Evolutionary conservation across 176 grass and related monocot species (phyloP).

Genomic region (Elymus sibiricus): DNA sequence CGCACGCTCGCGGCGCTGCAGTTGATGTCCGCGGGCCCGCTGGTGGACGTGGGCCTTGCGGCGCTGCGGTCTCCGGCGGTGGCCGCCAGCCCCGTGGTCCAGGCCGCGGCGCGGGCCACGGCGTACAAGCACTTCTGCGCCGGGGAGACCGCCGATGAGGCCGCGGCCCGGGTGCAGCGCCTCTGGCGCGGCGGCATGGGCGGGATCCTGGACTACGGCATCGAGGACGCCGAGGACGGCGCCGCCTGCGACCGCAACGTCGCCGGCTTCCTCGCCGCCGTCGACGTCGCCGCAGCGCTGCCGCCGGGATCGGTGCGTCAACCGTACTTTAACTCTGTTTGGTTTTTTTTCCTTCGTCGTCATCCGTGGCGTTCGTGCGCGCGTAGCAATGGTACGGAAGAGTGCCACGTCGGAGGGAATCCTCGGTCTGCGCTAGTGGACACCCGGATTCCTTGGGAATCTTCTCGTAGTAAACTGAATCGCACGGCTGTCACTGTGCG

Average conservation of each 20-base stretch:
- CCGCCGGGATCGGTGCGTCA: slow-evolving; percentile 61
- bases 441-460: slow-evolving; percentile 59
- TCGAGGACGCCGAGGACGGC: slow-evolving; percentile 85
- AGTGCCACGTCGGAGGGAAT: slow-evolving; percentile 41
- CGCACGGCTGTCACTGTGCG: slow-evolving; percentile 35
- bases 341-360: not conserved
- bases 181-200: slow-evolving; percentile 58
- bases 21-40: slow-evolving; percentile 51
- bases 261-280: slow-evolving; percentile 51
- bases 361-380: not conserved
- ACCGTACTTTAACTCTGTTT: not conserved
- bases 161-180: slow-evolving; percentile 35
- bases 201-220: slow-evolving; percentile 80
- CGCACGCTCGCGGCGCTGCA: slow-evolving; percentile 61
- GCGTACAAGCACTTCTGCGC: slow-evolving; percentile 74
- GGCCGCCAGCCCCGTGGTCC: slow-evolving; percentile 32
- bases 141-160: slow-evolving; percentile 70
- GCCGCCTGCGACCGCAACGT: slow-evolving; percentile 63
- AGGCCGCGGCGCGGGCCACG: slow-evolving; percentile 51
- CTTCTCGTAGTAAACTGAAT: slow-evolving; percentile 35
- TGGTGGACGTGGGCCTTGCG: slow-evolving; percentile 53
- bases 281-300: slow-evolving; percentile 56
- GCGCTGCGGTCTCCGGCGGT: slow-evolving; percentile 46
- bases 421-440: slow-evolving; percentile 21
- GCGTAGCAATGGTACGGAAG: not conserved